Conservation (phyloP, 1,284 basidiomycete species). For the Phellinidium pouzarii region DNA sequence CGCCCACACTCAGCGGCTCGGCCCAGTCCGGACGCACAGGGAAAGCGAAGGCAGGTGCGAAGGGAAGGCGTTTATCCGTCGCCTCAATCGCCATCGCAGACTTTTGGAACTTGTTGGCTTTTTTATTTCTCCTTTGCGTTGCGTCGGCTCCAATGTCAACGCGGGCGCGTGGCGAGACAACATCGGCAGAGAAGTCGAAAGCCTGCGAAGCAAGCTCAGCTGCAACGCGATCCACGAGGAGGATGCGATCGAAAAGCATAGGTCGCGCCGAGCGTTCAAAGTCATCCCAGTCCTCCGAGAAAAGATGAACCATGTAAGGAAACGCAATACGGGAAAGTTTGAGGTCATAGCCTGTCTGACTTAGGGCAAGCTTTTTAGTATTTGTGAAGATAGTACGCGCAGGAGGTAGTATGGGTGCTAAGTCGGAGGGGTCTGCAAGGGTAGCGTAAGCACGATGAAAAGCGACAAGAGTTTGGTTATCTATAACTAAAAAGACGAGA, state of each 20-base stretch:
- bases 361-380: conserved; percentile 48
- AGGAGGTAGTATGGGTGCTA: conserved; percentile 57
- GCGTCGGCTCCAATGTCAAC: background rate
- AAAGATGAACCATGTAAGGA: conserved; percentile 62
- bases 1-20: conserved; percentile 6
- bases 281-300: conserved; percentile 71
- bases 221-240: conserved; percentile 70
- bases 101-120: background rate
- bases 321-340: conserved; percentile 63
- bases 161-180: conserved; percentile 3
- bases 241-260: conserved; percentile 67
- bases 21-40: conserved; percentile 16
- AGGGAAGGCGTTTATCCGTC: conserved; percentile 13
- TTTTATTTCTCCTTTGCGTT: conserved; percentile 4
- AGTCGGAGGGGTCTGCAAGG: conserved; percentile 43
- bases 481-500: conserved; percentile 33
- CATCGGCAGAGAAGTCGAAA: conserved; percentile 18
- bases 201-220: conserved; percentile 41
- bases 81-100: conserved; percentile 7
- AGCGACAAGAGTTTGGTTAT: conserved; percentile 69
- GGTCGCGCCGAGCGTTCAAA: conserved; percentile 60
- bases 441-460: conserved; percentile 75
- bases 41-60: conserved; percentile 18
- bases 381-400: conserved; percentile 69
- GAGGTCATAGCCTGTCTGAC: conserved; percentile 53